Conservation (phyloP, 2,329 filamentous ascomycete species). For the Colletotrichum musae region DNA sequence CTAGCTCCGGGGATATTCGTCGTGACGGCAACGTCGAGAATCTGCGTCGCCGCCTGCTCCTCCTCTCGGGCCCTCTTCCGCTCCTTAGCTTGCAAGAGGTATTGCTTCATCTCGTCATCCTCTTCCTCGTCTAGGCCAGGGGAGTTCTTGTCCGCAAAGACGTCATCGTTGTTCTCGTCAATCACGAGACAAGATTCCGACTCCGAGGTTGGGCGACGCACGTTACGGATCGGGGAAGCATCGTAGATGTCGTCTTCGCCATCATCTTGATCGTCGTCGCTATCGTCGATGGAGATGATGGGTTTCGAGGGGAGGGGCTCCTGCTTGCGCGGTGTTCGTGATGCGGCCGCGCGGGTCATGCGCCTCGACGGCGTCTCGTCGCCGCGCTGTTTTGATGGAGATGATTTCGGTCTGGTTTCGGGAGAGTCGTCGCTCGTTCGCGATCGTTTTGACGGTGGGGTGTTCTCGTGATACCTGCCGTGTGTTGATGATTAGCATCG, state of each 20-base stretch:
- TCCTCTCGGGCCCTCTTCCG: slow-evolving; percentile 41
- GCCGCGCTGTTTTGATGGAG: slow-evolving; percentile 16
- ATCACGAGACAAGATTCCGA: slow-evolving; percentile 40
- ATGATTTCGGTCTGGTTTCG: slow-evolving; percentile 29
- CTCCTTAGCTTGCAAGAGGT: slow-evolving; percentile 60
- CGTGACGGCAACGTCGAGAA: slow-evolving; percentile 62
- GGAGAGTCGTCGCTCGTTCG: slow-evolving; percentile 40
- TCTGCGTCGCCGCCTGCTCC: slow-evolving; percentile 38
- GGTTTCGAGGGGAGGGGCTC: slow-evolving; percentile 29
- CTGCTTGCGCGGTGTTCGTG: slow-evolving; percentile 38
- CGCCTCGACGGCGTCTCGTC: slow-evolving; percentile 36
- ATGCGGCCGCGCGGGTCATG: slow-evolving; percentile 26
- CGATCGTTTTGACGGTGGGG: slow-evolving; percentile 57
- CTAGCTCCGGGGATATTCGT: slow-evolving; percentile 75
- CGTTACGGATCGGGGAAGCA: slow-evolving; percentile 39
- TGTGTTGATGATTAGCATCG: slow-evolving; percentile 37
- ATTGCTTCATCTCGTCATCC: slow-evolving; percentile 62
- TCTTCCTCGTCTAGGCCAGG: slow-evolving; percentile 44
- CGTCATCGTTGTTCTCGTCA: slow-evolving; percentile 46
- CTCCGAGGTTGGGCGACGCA: slow-evolving; percentile 13
- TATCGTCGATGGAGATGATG: slow-evolving; percentile 44
- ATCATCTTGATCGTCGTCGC: slow-evolving; percentile 39
- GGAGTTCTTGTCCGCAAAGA: slow-evolving; percentile 33
- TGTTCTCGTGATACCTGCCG: slow-evolving; percentile 50
- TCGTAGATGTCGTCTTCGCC: slow-evolving; percentile 37